Conservation (phyloP, 2,329 filamentous ascomycete species). For the Curvularia spicifera region DNA sequence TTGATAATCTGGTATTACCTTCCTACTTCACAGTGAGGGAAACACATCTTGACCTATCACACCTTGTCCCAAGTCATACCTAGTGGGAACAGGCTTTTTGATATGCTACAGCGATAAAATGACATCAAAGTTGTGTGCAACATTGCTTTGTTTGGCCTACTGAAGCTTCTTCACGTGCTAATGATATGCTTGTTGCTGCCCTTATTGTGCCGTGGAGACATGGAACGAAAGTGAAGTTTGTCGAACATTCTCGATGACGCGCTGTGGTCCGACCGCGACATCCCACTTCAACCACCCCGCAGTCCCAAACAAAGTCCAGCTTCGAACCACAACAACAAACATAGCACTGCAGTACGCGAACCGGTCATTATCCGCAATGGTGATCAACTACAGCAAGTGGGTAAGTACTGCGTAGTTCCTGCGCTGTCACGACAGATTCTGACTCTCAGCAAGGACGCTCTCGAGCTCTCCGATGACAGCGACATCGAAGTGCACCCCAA, state of each 20-base stretch:
- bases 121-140: neutral
- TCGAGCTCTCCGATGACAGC: conserved; percentile 97
- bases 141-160: neutral
- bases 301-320: conserved; percentile 18
- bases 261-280: conserved; percentile 20
- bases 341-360: conserved; percentile 13
- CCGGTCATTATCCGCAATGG: conserved; percentile 49
- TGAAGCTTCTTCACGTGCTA: neutral
- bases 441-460: conserved; percentile 67
- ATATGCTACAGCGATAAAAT: neutral
- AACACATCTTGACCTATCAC: neutral
- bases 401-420: conserved; percentile 50
- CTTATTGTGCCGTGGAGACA: neutral
- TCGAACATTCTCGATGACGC: conserved; percentile 35
- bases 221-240: conserved; percentile 22
- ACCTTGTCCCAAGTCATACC: neutral
- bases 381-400: conserved; percentile 77
- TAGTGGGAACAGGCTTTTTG: neutral
- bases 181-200: neutral
- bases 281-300: conserved; percentile 27
- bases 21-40: neutral
- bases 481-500: conserved; percentile 99
- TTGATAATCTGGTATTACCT: neutral
- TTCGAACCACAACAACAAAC: conserved; percentile 22
- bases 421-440: conserved; percentile 3